Conservation (phyloP, 192 early-diverging fungal species). For the Endogone sp. region DNA sequence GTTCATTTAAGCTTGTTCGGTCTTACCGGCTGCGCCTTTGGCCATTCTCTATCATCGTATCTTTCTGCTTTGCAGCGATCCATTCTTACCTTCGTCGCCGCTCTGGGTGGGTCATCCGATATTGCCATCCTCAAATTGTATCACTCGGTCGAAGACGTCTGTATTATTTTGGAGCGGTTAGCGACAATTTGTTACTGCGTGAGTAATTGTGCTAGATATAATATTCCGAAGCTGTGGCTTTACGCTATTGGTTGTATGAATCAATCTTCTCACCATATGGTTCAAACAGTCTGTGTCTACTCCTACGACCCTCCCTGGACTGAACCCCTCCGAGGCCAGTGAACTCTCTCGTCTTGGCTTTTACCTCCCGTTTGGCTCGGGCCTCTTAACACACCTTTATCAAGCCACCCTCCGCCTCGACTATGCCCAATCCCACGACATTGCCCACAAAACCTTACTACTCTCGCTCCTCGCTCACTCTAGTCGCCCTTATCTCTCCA, state of each 20-base stretch:
- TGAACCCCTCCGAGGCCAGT: neutral
- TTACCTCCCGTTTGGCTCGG: slow-evolving; percentile 31
- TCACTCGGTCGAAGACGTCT: slow-evolving; percentile 22
- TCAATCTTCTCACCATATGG: no score
- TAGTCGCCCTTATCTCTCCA: slow-evolving; percentile 34
- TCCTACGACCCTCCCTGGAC: no score
- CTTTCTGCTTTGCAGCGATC: slow-evolving; percentile 27
- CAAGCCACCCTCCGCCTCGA: slow-evolving; percentile 16
- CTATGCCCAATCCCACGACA: slow-evolving; percentile 14
- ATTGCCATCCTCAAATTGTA: slow-evolving; percentile 19
- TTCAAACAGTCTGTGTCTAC: neutral
- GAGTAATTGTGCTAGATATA: neutral
- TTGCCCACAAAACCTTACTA: slow-evolving; percentile 19
- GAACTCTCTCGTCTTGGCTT: slow-evolving; percentile 11
- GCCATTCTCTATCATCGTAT: slow-evolving; percentile 26
- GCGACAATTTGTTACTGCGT: slow-evolving; percentile 24
- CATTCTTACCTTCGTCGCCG: slow-evolving; percentile 8
- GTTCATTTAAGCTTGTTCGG: slow-evolving; percentile 1
- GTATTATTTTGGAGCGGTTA: slow-evolving; percentile 20
- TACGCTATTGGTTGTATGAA: neutral
- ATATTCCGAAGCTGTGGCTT: neutral
- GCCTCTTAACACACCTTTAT: slow-evolving; percentile 27
- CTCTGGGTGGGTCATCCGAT: slow-evolving; percentile 10
- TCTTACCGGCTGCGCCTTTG: slow-evolving; percentile 32
- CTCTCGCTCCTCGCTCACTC: slow-evolving; percentile 25